A percentile compares a stretch with the other conserved stretches of the same genome.
Conservation (phyloP, 352 stramenopile species). For the Achlya hypogyna region DNA sequence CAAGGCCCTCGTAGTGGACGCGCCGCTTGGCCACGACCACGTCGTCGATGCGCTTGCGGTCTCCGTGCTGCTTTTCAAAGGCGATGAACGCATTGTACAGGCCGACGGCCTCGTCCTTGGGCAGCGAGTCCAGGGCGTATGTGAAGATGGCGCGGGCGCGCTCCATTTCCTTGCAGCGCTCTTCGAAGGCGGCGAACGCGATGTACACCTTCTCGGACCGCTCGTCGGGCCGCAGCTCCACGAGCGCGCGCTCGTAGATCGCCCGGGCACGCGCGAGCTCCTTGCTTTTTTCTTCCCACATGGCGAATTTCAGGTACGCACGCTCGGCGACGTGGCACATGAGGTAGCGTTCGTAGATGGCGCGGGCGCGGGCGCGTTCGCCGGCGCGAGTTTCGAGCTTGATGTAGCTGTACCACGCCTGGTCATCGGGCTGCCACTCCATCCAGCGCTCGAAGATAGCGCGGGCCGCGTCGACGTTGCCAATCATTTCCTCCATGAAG, state of each 20-base stretch:
- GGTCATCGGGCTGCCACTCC: conserved; percentile 97
- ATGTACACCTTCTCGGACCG: conserved; percentile 84
- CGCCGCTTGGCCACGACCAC: conserved; percentile 93
- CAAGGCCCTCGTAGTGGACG: conserved; percentile 90
- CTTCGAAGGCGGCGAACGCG: conserved; percentile 96
- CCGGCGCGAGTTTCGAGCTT: conserved; percentile 95
- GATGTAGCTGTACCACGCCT: conserved; percentile 97
- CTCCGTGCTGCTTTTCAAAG: conserved; percentile 98
- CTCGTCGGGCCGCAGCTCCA: conserved; percentile 82
- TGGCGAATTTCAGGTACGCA: conserved; percentile 97
- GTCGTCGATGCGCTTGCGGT: conserved; percentile 92
- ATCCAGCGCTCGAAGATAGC: conserved; percentile 96
- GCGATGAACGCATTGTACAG: conserved; percentile 94
- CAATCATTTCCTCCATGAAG: conserved; percentile 99
- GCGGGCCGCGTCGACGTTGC: conserved; percentile 89
- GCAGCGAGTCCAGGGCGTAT: conserved; percentile 68
- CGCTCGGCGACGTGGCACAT: conserved; percentile 82
- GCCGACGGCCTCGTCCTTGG: conserved; percentile 83
- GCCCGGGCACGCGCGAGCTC: conserved; percentile 87
- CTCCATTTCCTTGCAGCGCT: conserved; percentile 91
- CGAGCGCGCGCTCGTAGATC: conserved; percentile 93
- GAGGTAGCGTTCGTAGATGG: conserved; percentile 93
- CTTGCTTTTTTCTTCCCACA: conserved; percentile 96
- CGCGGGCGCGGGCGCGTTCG: conserved; percentile 74
- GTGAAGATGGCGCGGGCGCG: conserved; percentile 85